Percentiles rank a stretch among this genome's conserved stretches.
Evolutionary conservation across 148 eudicot genomes (phyloP).

Genomic region (Rhododendron ovatum): DNA sequence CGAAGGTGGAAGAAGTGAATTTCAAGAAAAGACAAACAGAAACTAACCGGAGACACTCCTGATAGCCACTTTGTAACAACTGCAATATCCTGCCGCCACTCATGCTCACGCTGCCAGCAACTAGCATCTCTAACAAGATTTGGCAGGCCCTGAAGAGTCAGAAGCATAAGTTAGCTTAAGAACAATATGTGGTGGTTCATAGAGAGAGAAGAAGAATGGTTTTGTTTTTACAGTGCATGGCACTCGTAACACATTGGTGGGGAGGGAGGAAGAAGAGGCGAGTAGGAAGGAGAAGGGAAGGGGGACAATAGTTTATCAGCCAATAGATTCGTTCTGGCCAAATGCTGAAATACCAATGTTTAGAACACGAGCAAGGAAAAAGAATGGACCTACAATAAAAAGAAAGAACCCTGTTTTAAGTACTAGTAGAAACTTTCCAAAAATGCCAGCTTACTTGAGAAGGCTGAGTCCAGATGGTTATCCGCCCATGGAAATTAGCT

Average conservation of each 20-base stretch:
- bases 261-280: neutral
- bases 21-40: constrained; percentile 16
- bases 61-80: constrained; percentile 98
- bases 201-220: neutral
- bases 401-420: neutral
- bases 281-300: neutral
- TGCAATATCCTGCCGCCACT: constrained; percentile 99
- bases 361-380: neutral
- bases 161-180: constrained; percentile 11
- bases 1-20: neutral
- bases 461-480: constrained; percentile 93
- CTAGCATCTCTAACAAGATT: constrained; percentile 87
- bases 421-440: neutral
- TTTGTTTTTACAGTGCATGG: neutral
- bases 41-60: constrained; percentile 83
- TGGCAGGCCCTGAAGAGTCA: constrained; percentile 59
- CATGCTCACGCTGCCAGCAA: constrained; percentile 93
- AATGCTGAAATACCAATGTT: neutral
- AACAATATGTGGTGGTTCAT: neutral
- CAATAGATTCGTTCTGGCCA: neutral
- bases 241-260: neutral
- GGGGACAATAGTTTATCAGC: neutral
- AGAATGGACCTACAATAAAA: neutral
- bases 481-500: constrained; percentile 92
- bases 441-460: constrained; percentile 49